Percentiles rank a stretch among this genome's conserved stretches.
Conservation (phyloP, 805 yeast genomes). For the Scheffersomyces spartinae region DNA sequence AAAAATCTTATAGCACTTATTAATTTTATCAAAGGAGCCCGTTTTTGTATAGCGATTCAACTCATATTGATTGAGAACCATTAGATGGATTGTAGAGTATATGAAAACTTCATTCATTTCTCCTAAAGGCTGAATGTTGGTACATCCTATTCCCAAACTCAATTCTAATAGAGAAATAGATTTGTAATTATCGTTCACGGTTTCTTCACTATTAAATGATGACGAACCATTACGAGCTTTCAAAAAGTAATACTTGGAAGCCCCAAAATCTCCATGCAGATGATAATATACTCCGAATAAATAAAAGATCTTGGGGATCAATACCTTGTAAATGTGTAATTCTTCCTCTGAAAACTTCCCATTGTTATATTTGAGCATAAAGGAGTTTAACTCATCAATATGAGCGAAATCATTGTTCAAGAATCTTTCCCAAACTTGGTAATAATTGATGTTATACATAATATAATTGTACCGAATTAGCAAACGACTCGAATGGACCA, state of each 20-base stretch:
- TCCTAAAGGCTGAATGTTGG: constrained; percentile 6
- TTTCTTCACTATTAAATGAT: background rate
- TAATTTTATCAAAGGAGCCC: constrained; percentile 1
- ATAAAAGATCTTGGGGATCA: constrained; percentile 18
- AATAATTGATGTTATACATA: too few species aligned
- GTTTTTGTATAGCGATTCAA: constrained; percentile 1
- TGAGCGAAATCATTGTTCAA: constrained; percentile 12
- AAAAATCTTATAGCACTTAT: constrained; percentile 5
- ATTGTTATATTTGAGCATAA: constrained; percentile 13
- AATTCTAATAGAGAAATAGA: constrained; percentile 6
- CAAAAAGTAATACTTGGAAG: constrained; percentile 19
- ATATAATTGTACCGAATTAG: too few species aligned
- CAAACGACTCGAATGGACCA: too few species aligned
- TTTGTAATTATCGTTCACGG: background rate
- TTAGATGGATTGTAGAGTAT: constrained; percentile 16
- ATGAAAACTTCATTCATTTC: constrained; percentile 16
- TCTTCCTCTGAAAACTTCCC: constrained; percentile 15
- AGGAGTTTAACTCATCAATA: constrained; percentile 12
- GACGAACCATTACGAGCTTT: constrained; percentile 12
- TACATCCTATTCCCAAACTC: constrained; percentile 13
- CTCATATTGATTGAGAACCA: constrained; percentile 14
- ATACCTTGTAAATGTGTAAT: constrained; percentile 9
- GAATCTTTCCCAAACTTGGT: constrained; percentile 18
- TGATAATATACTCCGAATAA: constrained; percentile 20
- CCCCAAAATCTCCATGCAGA: constrained; percentile 15